Evolutionary conservation across 2,329 filamentous ascomycete genomes (phyloP), one percentile per base, ranked within the genome.

Genomic region (Diplodia mutila): DNA sequence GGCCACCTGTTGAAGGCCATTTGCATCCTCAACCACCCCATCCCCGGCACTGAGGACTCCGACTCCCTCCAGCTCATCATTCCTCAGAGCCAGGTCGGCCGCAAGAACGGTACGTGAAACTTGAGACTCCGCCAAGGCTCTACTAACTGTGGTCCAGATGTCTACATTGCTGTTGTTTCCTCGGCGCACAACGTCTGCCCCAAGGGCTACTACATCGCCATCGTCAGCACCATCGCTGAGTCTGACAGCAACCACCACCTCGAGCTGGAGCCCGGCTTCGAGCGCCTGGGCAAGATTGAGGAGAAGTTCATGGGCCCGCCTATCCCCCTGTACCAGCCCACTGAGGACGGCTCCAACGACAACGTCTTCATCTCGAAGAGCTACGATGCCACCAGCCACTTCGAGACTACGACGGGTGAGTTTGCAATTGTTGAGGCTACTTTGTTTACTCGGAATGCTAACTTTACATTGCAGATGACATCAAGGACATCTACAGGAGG

Each of bases 201-300:
- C 75, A 97, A 97, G 87, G 94, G 94, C 69, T 98, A 97, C 88
- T 99, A 96, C 85, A 93, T 99, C 74, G 95, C 95, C 75, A 99
- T 98, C 69, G 94, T 99, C 72, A 97, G 93, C 57, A 99, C 95
- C 69, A 97, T 99, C 77, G 93, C 95, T 71, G 96, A 99, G 85
- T 90, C 89, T 53, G 84, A 89, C 69, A 90, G 92, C 71, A 98
- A 99, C 86, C 94, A 97, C 82, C 95, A 99, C 81, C 85, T 97
- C 68, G 95, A 99, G 84, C 89, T 99, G 52, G 89, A 95, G 81
- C 89, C 94, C 34, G 95, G 94, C 76, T 89, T 98, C 72, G 93
- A 97, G 76, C 90, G 94, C 72, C 89, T 99, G 34, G 95, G 95
- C 73, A 88, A 89, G 79, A 95, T 97, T 71, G 94, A 98, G 83